Evolutionary conservation across 1,284 basidiomycete species (phyloP), one percentile per base, ranked within the genome.

Genomic region (Phaffia rhodozyma): DNA sequence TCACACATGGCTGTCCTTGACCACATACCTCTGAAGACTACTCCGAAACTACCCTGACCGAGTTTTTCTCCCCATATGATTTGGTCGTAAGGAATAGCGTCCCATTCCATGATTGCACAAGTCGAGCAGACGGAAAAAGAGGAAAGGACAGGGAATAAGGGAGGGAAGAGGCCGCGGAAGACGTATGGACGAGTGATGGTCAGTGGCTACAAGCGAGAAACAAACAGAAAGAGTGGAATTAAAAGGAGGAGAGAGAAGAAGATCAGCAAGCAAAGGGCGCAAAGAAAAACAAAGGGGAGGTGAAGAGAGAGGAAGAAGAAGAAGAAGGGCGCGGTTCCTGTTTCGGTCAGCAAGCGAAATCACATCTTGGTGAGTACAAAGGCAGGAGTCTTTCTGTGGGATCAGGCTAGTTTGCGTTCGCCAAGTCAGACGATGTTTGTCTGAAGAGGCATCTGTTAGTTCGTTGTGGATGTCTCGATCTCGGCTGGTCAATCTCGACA

Each of bases 1-100:
- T 43, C 13, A 43, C 38, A 11, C 13, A 43, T 43, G 7, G 16
- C 13, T 23, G 56, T 58, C 3, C 3, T 38, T 25, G 50, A 20
- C 52, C 34, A 66, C 73, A 54, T 60, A 86, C 90, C 90, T 75
- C 87, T 90, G 79, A 87, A 91, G 54, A 96, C 91, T 67, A 89
- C 89, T 6, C 91, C 91, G 76, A 94, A 97, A 43, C 88, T 91
- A 5, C 91, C 91, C 38, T 87, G 84, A 23, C 91, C 91, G 3
- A 97, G 78, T 70, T 87, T 86, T 76, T 85, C 85, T 4, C 75
- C 75, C 49, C 90, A 92, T 49, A 85, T 79, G 61, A 89, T 89
- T 73, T 86, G 85, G 77, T 92, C 88, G 73, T 89, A 89, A 89
- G 92, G 68, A 5, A 50, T 30, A 60, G 51, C 43, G 60, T 52